Conservation (phyloP, 371 early-diverging fungal species). For the Mortierella sp. region DNA sequence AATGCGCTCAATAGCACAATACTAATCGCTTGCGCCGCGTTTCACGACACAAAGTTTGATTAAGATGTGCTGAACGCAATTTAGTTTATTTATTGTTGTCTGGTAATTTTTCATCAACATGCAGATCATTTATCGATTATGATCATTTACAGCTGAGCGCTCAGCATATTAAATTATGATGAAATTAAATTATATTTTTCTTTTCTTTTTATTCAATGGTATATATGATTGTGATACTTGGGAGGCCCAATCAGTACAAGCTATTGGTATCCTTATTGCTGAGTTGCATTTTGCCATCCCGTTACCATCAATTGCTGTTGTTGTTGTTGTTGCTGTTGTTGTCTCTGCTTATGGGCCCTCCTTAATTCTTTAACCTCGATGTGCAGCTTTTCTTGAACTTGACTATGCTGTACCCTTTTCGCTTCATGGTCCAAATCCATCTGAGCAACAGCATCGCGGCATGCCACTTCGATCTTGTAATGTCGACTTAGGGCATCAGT, state of each 20-base stretch:
- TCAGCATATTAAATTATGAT: too few species aligned
- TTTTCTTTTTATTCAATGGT: too few species aligned
- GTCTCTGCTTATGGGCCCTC: constrained; percentile 5
- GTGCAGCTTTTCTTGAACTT: constrained; percentile 18
- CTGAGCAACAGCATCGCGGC: constrained; percentile 42
- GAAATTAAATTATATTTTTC: too few species aligned
- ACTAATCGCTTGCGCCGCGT: background rate
- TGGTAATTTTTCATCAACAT: too few species aligned
- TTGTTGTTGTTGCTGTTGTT: constrained; percentile 8
- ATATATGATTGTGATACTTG: too few species aligned
- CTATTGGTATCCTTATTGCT: too few species aligned
- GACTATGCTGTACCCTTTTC: constrained; percentile 13
- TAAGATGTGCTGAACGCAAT: background rate
- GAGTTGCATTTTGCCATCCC: too few species aligned
- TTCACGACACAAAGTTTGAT: background rate
- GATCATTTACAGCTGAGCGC: too few species aligned
- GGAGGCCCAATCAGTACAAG: too few species aligned
- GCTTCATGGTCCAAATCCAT: constrained; percentile 21
- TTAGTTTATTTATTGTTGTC: background rate
- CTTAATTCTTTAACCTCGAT: constrained; percentile 19
- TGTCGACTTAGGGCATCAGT: constrained; percentile 77
- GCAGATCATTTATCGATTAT: too few species aligned
- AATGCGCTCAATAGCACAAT: background rate
- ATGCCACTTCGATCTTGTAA: constrained; percentile 68
- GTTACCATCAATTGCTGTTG: too few species aligned